Conservation (phyloP, 148 eudicot species). For the Tetragonia tetragonoides region DNA sequence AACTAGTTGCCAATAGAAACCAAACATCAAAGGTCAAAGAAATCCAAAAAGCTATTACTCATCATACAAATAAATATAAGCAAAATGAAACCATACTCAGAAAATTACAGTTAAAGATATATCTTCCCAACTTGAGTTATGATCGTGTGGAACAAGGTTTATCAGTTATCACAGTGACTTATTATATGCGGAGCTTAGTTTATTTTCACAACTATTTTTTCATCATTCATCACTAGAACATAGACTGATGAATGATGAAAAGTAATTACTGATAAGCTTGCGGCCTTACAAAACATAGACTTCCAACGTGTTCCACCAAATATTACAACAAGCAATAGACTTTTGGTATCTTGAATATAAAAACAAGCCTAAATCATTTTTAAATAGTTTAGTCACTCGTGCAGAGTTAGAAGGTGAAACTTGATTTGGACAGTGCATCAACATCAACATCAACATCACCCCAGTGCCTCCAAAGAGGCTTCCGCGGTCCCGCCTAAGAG, state of each 20-base stretch:
- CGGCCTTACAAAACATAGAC: too few relatives aligned
- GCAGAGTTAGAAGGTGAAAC: too few relatives aligned
- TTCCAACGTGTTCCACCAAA: too few relatives aligned
- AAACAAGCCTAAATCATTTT: too few relatives aligned
- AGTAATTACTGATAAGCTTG: not conserved
- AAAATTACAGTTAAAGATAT: not conserved
- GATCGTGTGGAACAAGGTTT: not conserved
- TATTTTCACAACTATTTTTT: not conserved
- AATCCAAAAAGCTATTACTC: not conserved
- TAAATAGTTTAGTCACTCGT: too few relatives aligned
- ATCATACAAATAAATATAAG: not conserved
- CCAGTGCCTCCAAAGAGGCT: too few relatives aligned
- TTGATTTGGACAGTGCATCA: too few relatives aligned
- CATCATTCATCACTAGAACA: not conserved
- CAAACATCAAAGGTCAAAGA: not conserved
- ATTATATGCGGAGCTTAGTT: not conserved
- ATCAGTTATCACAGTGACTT: not conserved
- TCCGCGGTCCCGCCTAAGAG: too few relatives aligned
- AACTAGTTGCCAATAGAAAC: not conserved
- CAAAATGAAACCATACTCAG: not conserved
- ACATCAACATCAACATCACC: too few relatives aligned
- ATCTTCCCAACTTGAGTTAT: not conserved
- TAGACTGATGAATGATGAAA: not conserved
- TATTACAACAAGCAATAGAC: too few relatives aligned
- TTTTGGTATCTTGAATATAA: too few relatives aligned